A percentile compares a stretch with the other conserved stretches of the same genome.
Conservation (phyloP, 169 alveolate genomes). For the Eimeria sp. region DNA sequence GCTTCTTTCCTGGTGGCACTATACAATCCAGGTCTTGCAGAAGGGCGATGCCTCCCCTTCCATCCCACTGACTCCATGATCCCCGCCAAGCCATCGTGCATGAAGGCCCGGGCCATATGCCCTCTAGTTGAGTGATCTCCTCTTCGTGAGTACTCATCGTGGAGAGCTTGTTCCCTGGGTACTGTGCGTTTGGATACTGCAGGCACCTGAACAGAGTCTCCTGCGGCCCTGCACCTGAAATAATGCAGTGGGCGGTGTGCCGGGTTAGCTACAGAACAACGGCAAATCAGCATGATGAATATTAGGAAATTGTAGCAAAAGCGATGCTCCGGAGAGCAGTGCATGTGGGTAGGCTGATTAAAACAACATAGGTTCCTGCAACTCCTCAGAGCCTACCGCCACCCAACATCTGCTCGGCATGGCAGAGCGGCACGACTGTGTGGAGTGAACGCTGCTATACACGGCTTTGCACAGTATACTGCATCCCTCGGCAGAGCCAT, state of each 20-base stretch:
- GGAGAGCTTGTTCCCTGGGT: neutral
- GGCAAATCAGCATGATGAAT: neutral
- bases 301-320: neutral
- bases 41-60: neutral
- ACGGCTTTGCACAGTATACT: neutral
- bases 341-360: neutral
- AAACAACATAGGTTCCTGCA: neutral
- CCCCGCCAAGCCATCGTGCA: neutral
- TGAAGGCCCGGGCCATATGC: neutral
- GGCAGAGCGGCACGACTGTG: neutral
- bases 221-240: neutral
- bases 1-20: too few relatives aligned
- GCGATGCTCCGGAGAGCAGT: neutral
- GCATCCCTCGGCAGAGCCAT: neutral
- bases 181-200: neutral
- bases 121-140: neutral
- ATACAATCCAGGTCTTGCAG: neutral
- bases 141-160: neutral
- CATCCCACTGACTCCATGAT: neutral
- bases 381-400: neutral
- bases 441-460: slow-evolving; percentile 30
- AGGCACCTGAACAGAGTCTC: neutral
- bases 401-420: slow-evolving; percentile 52
- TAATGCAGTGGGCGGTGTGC: neutral
- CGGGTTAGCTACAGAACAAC: neutral